A percentile compares a stretch with the other conserved stretches of the same genome.
Evolutionary conservation across 2,329 filamentous ascomycete species (phyloP).

Genomic region (Pseudopithomyces chartarum): DNA sequence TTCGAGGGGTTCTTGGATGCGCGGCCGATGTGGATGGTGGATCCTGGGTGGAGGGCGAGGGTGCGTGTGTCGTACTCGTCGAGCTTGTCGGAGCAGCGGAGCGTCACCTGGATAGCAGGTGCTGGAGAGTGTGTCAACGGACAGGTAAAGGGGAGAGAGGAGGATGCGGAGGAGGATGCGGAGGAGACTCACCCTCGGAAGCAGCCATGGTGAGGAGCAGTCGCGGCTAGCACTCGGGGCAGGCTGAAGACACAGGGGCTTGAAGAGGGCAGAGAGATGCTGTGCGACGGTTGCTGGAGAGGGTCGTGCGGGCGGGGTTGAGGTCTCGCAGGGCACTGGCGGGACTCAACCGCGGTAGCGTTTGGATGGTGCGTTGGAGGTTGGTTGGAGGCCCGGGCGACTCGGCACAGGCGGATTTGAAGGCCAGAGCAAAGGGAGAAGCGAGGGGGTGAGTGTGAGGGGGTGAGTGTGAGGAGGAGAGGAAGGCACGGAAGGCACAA

Average conservation of each 20-base stretch:
- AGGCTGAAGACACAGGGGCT: neutral
- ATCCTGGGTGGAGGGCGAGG: conserved; percentile 31
- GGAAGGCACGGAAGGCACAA: conserved; percentile 3
- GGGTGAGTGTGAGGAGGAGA: neutral
- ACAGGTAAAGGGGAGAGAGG: neutral
- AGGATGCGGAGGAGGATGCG: neutral
- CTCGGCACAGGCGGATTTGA: neutral
- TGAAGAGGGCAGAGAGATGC: neutral
- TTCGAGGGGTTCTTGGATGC: conserved; percentile 48
- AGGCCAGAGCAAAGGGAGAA: neutral
- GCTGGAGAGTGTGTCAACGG: conserved; percentile 20
- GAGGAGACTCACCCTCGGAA: conserved; percentile 6
- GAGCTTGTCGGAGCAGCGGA: conserved; percentile 44
- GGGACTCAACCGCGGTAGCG: neutral
- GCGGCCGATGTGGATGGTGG: conserved; percentile 47
- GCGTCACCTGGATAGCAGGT: conserved; percentile 34
- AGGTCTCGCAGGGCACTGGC: neutral
- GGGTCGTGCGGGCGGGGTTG: conserved; percentile 2
- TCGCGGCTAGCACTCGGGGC: neutral
- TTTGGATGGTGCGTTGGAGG: neutral
- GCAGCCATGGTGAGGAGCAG: conserved; percentile 2
- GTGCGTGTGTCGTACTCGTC: conserved; percentile 44
- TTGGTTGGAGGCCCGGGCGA: neutral
- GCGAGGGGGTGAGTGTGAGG: no score
- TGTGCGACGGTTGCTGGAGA: neutral